These are phyloP conservation scores for Phenoliferia sp. DNA, from an alignment of 1,284 basidiomycete species.

Conservation along the genomic window DNA sequence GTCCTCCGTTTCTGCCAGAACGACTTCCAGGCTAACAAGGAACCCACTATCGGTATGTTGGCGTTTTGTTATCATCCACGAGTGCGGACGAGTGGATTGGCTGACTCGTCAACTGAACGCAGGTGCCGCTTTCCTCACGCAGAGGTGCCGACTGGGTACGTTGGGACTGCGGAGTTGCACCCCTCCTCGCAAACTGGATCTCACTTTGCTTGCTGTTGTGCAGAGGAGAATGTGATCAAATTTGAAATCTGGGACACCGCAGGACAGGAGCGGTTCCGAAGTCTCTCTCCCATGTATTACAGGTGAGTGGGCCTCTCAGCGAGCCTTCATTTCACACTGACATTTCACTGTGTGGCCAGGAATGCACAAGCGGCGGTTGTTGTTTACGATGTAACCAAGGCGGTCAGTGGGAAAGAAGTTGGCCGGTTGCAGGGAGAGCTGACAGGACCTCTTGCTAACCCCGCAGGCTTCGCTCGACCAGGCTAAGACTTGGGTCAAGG, in stretches of 20 bases:
- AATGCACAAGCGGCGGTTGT: constrained; percentile 92
- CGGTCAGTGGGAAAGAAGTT: constrained; percentile 36
- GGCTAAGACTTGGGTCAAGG: constrained; percentile 99
- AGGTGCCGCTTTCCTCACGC: constrained; percentile 51
- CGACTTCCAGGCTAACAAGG: constrained; percentile 94
- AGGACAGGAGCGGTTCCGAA: constrained; percentile 91
- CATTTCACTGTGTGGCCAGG: not conserved
- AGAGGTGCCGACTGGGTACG: constrained; percentile 42
- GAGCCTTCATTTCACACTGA: not conserved
- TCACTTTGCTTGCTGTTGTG: not conserved
- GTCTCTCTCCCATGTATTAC: constrained; percentile 86
- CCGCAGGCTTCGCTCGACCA: constrained; percentile 80
- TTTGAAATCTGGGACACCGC: constrained; percentile 97
- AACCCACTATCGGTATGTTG: constrained; percentile 93
- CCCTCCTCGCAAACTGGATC: not conserved
- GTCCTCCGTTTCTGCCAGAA: constrained; percentile 94
- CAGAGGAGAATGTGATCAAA: constrained; percentile 80
- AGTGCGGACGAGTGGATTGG: constrained; percentile 10
- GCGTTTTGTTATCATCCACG: not conserved
- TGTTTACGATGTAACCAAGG: constrained; percentile 94
- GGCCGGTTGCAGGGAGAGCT: not conserved
- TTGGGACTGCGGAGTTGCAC: not conserved
- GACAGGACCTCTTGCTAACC: not conserved
- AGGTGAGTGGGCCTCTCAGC: not conserved
- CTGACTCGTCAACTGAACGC: not conserved